Evolutionary conservation across 306 rosid genomes (phyloP), one percentile per base, ranked within the genome.

Genomic region (Quercus robur): DNA sequence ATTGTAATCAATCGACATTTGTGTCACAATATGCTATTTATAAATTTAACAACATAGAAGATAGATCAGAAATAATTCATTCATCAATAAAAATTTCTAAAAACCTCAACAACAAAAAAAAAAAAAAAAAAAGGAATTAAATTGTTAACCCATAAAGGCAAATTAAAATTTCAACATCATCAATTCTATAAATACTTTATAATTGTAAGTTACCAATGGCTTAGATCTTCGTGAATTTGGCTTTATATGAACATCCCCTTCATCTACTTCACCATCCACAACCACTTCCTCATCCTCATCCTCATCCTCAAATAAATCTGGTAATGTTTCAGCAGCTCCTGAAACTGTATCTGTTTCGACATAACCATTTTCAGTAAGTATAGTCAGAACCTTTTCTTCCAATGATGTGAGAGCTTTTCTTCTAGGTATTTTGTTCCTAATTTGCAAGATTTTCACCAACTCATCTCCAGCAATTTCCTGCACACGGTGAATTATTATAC

Each of bases 231-330:
- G 87, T 75, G 81, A 62, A 52, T 90, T 88, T 58, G 97, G 98
- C 89, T 89, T 95, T 84, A 95, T 95, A 87, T 95, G 99, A 81
- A 95, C 85, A 87, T 95, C 99, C 35, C 99, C 99, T 90, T 95
- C 99, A 44, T 95, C 99, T 62, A 95, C 94, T 86, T 95, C 98
- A 83, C 99, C 99, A 71, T 95, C 99, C 79, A 90, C 96, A 84
- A 95, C 90, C 26, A 93, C 89, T 85, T 95, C 99, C 82, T 93
- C 98, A 74, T 91, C 99, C 86, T 93, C 98, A 5, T 94, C 99
- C 74, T 91, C 98, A 15, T 87, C 99, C 86, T 93, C 99, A 62
- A 91, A 84, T 77, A 93, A 77, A 77, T 90, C 93, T 2, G 82
- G 85, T 73, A 88, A 70, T 13, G 90, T 85, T 86, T 91, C 99